phyloP scores from a whole-genome alignment of 1,284 basidiomycete species.

The Microstroma glucosiphilum region DNA sequence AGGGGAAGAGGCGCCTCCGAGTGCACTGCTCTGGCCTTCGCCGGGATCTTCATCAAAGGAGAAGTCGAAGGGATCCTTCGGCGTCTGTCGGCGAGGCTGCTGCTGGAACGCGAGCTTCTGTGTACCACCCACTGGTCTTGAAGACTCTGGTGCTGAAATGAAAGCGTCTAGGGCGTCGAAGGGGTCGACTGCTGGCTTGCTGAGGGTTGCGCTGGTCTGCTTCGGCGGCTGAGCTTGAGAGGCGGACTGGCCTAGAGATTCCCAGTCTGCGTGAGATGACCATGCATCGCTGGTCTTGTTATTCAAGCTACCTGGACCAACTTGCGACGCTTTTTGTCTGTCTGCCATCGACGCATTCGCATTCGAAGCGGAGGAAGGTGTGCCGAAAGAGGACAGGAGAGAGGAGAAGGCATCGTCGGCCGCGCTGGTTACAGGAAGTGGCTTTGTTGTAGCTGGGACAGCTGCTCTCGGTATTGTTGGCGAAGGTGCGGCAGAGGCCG shows the following conservation, averaged over 20 bases:
- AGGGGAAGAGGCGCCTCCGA: conserved; percentile 8
- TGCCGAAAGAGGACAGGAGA: conserved; percentile 3
- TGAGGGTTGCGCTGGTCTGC: conserved; percentile 5
- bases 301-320: neutral
- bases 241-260: conserved; percentile 16
- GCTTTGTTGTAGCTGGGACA: conserved; percentile 6
- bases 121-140: neutral
- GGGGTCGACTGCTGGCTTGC: neutral
- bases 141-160: neutral
- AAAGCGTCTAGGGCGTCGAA: neutral
- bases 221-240: neutral
- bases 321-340: neutral
- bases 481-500: conserved; percentile 8
- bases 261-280: conserved; percentile 23
- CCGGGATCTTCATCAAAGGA: conserved; percentile 27
- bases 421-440: neutral
- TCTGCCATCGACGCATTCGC: neutral
- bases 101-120: neutral
- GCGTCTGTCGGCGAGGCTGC: neutral
- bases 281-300: neutral
- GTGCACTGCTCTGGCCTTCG: conserved; percentile 11
- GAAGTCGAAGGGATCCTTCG: conserved; percentile 37
- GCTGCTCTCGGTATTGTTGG: conserved; percentile 14
- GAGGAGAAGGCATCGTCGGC: conserved; percentile 30
- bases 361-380: neutral